Conservation (phyloP, 2,329 filamentous ascomycete species). For the Eutypa lata region DNA sequence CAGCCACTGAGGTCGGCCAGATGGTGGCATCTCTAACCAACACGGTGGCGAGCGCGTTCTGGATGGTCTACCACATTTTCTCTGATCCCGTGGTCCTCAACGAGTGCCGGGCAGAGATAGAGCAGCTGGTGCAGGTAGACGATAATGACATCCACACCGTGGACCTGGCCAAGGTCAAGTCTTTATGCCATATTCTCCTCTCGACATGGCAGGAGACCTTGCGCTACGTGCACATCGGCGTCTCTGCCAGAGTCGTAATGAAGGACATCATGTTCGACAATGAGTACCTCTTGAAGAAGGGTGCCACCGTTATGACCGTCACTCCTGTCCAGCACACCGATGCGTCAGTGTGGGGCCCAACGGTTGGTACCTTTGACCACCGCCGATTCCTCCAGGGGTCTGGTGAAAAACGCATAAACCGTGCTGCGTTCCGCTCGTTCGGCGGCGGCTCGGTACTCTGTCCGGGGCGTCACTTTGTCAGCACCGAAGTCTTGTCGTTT, state of each 20-base stretch:
- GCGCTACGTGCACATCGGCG: constrained; percentile 4
- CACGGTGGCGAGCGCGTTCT: constrained; percentile 10
- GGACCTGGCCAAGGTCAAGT: constrained; percentile 9
- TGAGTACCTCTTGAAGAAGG: constrained; percentile 18
- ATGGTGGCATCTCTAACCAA: constrained; percentile 9
- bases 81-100: constrained; percentile 20
- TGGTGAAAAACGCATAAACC: background rate
- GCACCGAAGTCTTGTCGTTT: background rate
- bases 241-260: constrained; percentile 3
- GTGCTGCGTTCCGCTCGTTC: background rate
- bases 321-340: constrained; percentile 9
- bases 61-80: constrained; percentile 15
- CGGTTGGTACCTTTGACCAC: constrained; percentile 3
- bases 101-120: constrained; percentile 8
- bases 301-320: constrained; percentile 12
- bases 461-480: constrained; percentile 1
- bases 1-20: constrained; percentile 10
- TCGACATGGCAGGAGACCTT: constrained; percentile 13
- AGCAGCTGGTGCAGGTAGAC: background rate
- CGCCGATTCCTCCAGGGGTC: constrained; percentile 1
- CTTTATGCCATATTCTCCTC: constrained; percentile 7
- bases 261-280: constrained; percentile 14
- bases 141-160: constrained; percentile 2
- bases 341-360: constrained; percentile 7
- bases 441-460: background rate